These are phyloP conservation scores for Citrus cavaleriei DNA, from an alignment of 345 rosid genomes.

Conservation along the genomic window DNA sequence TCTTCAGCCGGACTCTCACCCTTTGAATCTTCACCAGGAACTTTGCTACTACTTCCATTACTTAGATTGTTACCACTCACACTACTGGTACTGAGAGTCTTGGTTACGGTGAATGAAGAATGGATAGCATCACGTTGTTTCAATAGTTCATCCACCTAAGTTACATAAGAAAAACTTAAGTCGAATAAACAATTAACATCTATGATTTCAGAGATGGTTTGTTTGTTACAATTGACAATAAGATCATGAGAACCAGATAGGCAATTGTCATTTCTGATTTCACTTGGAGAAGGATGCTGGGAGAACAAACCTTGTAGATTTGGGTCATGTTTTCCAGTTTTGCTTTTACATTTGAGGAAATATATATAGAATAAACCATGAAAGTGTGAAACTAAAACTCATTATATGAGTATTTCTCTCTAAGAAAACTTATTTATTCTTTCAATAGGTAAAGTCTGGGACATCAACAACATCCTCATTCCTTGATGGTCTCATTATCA, in stretches of 20 bases:
- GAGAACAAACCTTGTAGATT: background rate
- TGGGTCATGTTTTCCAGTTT: background rate
- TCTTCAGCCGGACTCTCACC: conserved; percentile 68
- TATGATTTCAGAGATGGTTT: background rate
- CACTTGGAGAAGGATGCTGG: too few species aligned
- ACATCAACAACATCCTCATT: background rate
- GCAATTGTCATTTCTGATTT: background rate
- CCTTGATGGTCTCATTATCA: background rate
- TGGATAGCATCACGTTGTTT: conserved; percentile 84
- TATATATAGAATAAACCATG: background rate
- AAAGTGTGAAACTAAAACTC: background rate
- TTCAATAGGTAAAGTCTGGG: too few species aligned
- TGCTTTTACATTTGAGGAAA: background rate
- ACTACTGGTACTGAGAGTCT: conserved; percentile 16
- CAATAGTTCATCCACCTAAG: conserved; percentile 86
- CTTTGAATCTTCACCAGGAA: conserved; percentile 57
- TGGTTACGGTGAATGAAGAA: conserved; percentile 60
- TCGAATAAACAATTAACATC: background rate
- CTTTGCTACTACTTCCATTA: conserved; percentile 66
- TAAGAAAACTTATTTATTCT: too few species aligned
- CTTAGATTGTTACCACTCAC: conserved; percentile 26
- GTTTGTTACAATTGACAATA: too few species aligned
- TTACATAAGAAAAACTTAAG: conserved; percentile 5
- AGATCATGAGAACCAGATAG: background rate
- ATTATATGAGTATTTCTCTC: too few species aligned